Conservation (phyloP, 2,329 filamentous ascomycete species). For the Verticillium nubilum region DNA sequence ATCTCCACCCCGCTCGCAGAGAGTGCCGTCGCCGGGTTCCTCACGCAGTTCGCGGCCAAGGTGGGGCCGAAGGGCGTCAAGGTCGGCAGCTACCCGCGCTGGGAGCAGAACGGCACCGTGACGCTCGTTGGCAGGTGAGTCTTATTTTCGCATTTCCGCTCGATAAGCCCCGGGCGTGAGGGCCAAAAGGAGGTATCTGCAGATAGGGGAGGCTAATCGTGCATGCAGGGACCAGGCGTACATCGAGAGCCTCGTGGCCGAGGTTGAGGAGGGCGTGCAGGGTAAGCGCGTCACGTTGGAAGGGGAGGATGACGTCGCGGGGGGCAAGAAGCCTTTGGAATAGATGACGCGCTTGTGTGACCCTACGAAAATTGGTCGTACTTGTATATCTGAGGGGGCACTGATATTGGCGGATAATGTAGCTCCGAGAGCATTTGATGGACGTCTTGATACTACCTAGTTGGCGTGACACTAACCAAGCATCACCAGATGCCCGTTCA, state of each 20-base stretch:
- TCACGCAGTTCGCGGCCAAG: constrained; percentile 71
- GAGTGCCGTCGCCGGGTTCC: constrained; percentile 75
- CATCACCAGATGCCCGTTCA: too few relatives aligned
- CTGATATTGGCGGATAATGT: not conserved
- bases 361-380: constrained; percentile 2
- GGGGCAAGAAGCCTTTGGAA: not conserved
- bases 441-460: too few relatives aligned
- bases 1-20: constrained; percentile 86
- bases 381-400: too few relatives aligned
- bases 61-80: constrained; percentile 77
- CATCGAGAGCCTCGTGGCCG: constrained; percentile 71
- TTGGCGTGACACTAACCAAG: too few relatives aligned
- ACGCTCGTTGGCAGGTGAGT: constrained; percentile 68
- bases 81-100: constrained; percentile 90
- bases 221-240: constrained; percentile 60
- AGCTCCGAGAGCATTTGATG: not conserved
- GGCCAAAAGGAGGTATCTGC: not conserved
- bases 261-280: constrained; percentile 72
- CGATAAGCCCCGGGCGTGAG: not conserved
- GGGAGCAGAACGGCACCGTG: constrained; percentile 89
- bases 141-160: not conserved
- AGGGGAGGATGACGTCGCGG: constrained; percentile 55
- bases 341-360: not conserved
- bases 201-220: constrained; percentile 3
- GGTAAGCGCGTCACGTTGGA: constrained; percentile 66